These are phyloP conservation scores for Naganishia cerealis DNA, from an alignment of 1,284 basidiomycete genomes.

Conservation along the genomic window DNA sequence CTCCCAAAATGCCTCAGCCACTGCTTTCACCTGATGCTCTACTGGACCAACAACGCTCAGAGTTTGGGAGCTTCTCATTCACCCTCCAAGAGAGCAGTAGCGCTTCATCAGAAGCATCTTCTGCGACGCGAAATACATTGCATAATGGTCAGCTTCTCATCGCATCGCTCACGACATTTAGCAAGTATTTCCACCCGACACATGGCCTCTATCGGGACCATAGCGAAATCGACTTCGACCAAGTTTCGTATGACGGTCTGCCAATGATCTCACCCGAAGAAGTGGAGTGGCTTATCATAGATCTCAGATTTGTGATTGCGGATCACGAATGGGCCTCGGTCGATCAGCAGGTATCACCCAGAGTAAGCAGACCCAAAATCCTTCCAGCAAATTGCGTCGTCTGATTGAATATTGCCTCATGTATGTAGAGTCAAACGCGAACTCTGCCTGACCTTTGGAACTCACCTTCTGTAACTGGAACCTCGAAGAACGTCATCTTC, in stretches of 20 bases:
- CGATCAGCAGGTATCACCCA: conserved; percentile 13
- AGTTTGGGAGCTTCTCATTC: neutral
- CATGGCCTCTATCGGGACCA: conserved; percentile 15
- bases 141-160: conserved; percentile 19
- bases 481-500: conserved; percentile 9
- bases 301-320: conserved; percentile 15
- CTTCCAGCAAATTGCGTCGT: neutral
- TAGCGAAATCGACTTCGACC: neutral
- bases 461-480: neutral
- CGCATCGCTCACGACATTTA: conserved; percentile 11
- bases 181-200: conserved; percentile 23
- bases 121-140: neutral
- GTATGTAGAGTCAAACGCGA: neutral
- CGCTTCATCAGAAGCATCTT: neutral
- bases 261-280: conserved; percentile 20
- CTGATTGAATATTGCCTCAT: neutral
- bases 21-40: neutral
- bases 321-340: conserved; percentile 21
- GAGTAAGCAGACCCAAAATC: neutral
- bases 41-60: neutral
- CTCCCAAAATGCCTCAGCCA: conserved; percentile 8
- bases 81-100: neutral
- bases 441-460: neutral
- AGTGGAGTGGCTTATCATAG: conserved; percentile 30
- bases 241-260: conserved; percentile 12